Base-by-base conservation (phyloP, 2,329 filamentous ascomycete species). In the Aspergillus amoenus region DNA sequence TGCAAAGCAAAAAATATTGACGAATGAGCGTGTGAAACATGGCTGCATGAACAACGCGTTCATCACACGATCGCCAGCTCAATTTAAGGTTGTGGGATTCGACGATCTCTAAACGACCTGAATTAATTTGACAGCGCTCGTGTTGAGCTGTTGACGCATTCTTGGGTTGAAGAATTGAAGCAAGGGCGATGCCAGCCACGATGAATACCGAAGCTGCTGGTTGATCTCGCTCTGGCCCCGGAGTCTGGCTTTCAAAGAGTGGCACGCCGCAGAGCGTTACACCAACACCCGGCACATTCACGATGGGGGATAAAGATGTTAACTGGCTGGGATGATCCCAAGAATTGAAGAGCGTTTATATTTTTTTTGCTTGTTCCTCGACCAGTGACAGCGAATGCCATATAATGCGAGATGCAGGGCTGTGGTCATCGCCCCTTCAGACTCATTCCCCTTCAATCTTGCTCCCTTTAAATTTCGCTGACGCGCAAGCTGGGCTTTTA, bases 21-120 rank as follows among this genome's bases (percentile, higher is more conserved):
- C 51, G 21, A 54, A 54, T 54, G 9, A 46, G 22, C 17, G 21
- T 9, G 22, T 32, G 39, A 32, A 41, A 55, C 24, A 24, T 49
- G 7, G 22, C 45, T 34, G 52, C 44, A 43, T 18, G 52, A 42
- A 42, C 52, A 8, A 13, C 27, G 21, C 7, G 39, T 49, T 43
- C n/a, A 30, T 55, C 39, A 55, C 53, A 50, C 53, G 45, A 49
- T 44, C 53, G 18, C 12, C 5, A 9, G 17, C 27, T 30, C 27
- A 30, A 9, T 30, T 30, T 30, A 30, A 30, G 27, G 27, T 30
- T 30, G 27, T 30, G 27, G 27, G 27, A 30, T 30, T 30, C 30
- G 52, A 18, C 11, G 44, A 48, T 37, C 42, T 22, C 40, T 21
- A 6, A 22, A 39, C 13, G 27, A 32, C 9, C 18, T 24, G 5